Percentiles rank a stretch among this genome's conserved stretches.
Evolutionary conservation across 805 yeast genomes (phyloP).

Genomic region (Candida adriatica): DNA sequence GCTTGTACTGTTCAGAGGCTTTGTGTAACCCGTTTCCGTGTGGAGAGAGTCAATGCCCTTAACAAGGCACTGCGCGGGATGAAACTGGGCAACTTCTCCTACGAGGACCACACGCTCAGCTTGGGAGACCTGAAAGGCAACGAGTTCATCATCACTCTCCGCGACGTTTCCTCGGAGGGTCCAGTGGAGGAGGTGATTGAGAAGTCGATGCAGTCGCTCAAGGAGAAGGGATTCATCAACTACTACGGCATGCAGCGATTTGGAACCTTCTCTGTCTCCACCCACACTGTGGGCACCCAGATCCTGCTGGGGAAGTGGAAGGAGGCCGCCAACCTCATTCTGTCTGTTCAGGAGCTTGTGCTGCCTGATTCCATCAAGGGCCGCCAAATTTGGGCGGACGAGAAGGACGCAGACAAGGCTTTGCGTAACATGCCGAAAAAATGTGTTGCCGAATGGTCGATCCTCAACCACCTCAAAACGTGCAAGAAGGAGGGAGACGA

Average conservation of each 20-base stretch:
- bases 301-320: conserved; percentile 72
- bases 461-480: conserved; percentile 54
- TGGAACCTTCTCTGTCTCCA: conserved; percentile 91
- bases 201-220: conserved; percentile 50
- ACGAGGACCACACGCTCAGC: conserved; percentile 51
- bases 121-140: conserved; percentile 88
- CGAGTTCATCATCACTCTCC: conserved; percentile 77
- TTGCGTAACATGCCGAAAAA: conserved; percentile 76
- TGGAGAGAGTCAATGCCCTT: conserved; percentile 67
- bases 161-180: conserved; percentile 44
- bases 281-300: conserved; percentile 76
- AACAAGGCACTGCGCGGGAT: conserved; percentile 75
- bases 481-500: conserved; percentile 41
- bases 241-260: conserved; percentile 98
- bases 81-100: conserved; percentile 71
- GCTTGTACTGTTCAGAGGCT: conserved; percentile 89
- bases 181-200: conserved; percentile 40
- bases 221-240: conserved; percentile 75
- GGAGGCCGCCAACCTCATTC: conserved; percentile 66
- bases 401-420: conserved; percentile 59
- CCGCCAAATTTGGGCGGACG: conserved; percentile 73
- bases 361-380: conserved; percentile 80
- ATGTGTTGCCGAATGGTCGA: conserved; percentile 77
- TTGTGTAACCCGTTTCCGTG: conserved; percentile 60
- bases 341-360: conserved; percentile 81